Base-by-base conservation (phyloP, 2,329 filamentous ascomycete species). In the Madurella fahalii region DNA sequence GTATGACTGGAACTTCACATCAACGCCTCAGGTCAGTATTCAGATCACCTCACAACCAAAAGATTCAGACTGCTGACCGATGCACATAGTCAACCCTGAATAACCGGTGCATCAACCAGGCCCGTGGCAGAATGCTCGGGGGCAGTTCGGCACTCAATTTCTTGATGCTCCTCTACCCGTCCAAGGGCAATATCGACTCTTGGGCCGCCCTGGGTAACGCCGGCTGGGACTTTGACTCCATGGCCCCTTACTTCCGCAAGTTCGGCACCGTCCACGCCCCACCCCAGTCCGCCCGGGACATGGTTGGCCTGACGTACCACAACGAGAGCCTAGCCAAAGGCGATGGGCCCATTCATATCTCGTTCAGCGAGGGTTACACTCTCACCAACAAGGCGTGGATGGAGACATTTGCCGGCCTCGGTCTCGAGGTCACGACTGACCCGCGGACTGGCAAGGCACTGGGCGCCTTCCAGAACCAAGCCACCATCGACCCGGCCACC, bases 1-100 rank as follows among this genome's bases (percentile, higher is more conserved):
- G 40, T 75, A 72, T 56, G 72, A 74, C 54, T 75, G 72, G 73
- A 71, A 71, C 13, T 68, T 74, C 31, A 62, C 47, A 3, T 72
- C 72, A 1, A 58, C 63, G 1, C 67, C 70, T 8, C 70, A 74
- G 62, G 65, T 69, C 56, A 48, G 59, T 30, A 11, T 7, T 15
- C n/a, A 11, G 17, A 37, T 31, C 13, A 11, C 11, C 18, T 2
- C n/a, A 7, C 7, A 7, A 7, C 25, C 25, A 25, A 7, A 25
- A 25, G 7, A 7, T 25, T 3, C 25, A 15, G 5, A 34, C 18
- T n/a, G 31, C 34, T 25, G 16, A 40, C n/a, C 9, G 46, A 2
- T n/a, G 30, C 2, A 16, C 12, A 40, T 42, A 58, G 54, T 49
- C 50, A 13, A 57, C 55, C 40, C 45, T 62, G 7, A 59, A 71